These are phyloP conservation scores for Apiospora rasikravindrae DNA, from an alignment of 2,329 filamentous ascomycete species.

Conservation along the genomic window DNA sequence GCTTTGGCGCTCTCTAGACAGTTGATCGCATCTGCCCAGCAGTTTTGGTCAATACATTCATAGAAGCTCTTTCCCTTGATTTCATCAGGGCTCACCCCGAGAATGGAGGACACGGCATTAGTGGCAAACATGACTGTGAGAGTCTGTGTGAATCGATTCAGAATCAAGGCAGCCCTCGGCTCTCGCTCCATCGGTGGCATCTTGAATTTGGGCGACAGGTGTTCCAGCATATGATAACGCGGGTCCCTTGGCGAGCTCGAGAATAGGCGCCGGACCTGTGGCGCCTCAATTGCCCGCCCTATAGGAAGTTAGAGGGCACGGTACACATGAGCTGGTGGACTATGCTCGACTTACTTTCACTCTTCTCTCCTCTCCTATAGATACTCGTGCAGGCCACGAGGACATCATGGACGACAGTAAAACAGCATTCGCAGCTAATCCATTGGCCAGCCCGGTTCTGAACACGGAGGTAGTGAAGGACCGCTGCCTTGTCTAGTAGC, in stretches of 20 bases:
- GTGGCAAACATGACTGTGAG: conserved; percentile 88
- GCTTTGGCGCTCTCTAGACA: conserved; percentile 86
- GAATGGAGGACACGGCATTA: conserved; percentile 73
- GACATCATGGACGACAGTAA: conserved; percentile 87
- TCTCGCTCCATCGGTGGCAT: conserved; percentile 70
- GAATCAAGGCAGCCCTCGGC: conserved; percentile 80
- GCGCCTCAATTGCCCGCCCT: conserved; percentile 80
- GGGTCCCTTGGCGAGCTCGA: conserved; percentile 82
- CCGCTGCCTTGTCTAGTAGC: conserved; percentile 81
- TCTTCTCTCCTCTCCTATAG: conserved; percentile 71
- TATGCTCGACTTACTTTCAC: conserved; percentile 67
- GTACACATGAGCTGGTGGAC: conserved; percentile 19
- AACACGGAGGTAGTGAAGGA: conserved; percentile 79
- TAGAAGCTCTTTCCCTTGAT: conserved; percentile 84
- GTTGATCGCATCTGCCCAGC: conserved; percentile 75
- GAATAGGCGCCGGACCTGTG: conserved; percentile 79
- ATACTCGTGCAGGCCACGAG: conserved; percentile 84
- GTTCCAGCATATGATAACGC: conserved; percentile 87
- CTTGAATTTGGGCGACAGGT: conserved; percentile 81
- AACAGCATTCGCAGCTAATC: conserved; percentile 86
- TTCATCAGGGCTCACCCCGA: conserved; percentile 72
- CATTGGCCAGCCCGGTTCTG: conserved; percentile 71
- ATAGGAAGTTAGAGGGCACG: conserved; percentile 20
- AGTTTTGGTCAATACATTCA: conserved; percentile 81
- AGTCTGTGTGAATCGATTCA: conserved; percentile 85